Evolutionary conservation across 345 rosid species (phyloP).

Genomic region (Gossypium australe): DNA sequence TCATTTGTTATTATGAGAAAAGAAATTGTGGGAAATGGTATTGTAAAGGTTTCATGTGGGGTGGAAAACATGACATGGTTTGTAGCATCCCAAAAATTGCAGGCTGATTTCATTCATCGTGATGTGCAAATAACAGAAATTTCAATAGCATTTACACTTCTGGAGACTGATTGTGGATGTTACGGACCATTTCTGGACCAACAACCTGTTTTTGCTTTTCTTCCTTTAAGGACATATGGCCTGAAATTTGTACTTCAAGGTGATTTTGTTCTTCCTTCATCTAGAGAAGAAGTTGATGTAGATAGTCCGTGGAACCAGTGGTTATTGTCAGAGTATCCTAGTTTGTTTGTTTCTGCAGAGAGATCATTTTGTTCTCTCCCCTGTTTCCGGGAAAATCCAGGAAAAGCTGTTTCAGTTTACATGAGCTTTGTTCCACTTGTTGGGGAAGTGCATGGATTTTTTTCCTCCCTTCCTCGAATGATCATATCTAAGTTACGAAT

Average conservation of each 20-base stretch:
- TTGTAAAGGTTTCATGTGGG: slow-evolving; percentile 74
- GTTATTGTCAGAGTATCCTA: slow-evolving; percentile 73
- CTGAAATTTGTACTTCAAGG: slow-evolving; percentile 92
- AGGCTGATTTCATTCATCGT: slow-evolving; percentile 43
- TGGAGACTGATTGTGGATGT: slow-evolving; percentile 47
- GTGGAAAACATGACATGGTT: slow-evolving; percentile 78
- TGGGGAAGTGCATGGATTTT: slow-evolving; percentile 94
- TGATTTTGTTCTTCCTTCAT: slow-evolving; percentile 94
- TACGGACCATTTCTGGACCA: slow-evolving; percentile 54
- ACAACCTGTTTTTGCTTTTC: slow-evolving; percentile 92
- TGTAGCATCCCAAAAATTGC: slow-evolving; percentile 68
- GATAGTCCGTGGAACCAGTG: slow-evolving; percentile 95
- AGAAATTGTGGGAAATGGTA: slow-evolving; percentile 58
- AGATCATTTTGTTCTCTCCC: slow-evolving; percentile 73
- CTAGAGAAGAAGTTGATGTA: slow-evolving; percentile 95
- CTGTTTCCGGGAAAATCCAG: slow-evolving; percentile 66
- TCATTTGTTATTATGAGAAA: slow-evolving; percentile 68
- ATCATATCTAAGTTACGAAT: slow-evolving; percentile 56
- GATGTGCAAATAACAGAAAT: slow-evolving; percentile 72
- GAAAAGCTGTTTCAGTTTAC: slow-evolving; percentile 72
- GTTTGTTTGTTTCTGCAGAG: slow-evolving; percentile 67
- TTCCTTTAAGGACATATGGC: slow-evolving; percentile 91
- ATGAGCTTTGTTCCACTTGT: slow-evolving; percentile 88
- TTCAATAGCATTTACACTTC: slow-evolving; percentile 74
- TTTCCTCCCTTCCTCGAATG: slow-evolving; percentile 66